Conservation (phyloP, 1,284 basidiomycete species). For the Pseudozyma pruni region DNA sequence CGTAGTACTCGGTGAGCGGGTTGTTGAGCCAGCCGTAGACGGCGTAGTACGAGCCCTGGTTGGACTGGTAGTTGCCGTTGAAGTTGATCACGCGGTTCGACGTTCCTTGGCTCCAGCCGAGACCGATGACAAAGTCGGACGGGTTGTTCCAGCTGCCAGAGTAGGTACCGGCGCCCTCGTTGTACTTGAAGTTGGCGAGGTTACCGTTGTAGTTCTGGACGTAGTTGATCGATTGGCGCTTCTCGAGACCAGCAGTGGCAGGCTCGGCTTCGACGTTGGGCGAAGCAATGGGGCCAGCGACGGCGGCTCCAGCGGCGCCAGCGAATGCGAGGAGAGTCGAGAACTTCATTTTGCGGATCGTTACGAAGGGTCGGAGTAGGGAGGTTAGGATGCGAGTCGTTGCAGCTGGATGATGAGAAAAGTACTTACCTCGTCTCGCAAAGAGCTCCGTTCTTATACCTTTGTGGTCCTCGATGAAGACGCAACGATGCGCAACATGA, state of each 20-base stretch:
- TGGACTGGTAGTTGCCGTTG: constrained; percentile 23
- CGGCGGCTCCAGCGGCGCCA: constrained; percentile 13
- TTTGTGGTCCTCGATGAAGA: too few species aligned
- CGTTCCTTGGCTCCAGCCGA: constrained; percentile 24
- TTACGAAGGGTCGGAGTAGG: too few species aligned
- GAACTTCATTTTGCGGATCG: constrained; percentile 16
- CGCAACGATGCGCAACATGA: too few species aligned
- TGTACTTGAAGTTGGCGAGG: constrained; percentile 32
- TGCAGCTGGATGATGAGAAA: too few species aligned
- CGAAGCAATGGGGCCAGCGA: constrained; percentile 11
- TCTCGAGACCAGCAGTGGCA: constrained; percentile 4
- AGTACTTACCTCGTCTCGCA: too few species aligned
- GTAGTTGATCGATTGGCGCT: constrained; percentile 38
- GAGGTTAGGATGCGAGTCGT: too few species aligned
- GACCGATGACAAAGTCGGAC: constrained; percentile 31
- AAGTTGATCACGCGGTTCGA: constrained; percentile 28
- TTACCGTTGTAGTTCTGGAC: constrained; percentile 41
- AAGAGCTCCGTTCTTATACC: too few species aligned
- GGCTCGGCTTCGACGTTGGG: constrained; percentile 1
- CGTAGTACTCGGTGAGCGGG: constrained; percentile 42
- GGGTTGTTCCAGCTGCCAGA: constrained; percentile 33
- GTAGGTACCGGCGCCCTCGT: constrained; percentile 20
- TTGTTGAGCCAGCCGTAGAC: constrained; percentile 42
- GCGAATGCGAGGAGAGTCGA: constrained; percentile 17
- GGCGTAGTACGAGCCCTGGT: constrained; percentile 32